Percentiles rank a stretch among this genome's conserved stretches.
These are phyloP conservation scores for Camelina laxa DNA, from an alignment of 345 rosid genomes.

Conservation along the genomic window DNA sequence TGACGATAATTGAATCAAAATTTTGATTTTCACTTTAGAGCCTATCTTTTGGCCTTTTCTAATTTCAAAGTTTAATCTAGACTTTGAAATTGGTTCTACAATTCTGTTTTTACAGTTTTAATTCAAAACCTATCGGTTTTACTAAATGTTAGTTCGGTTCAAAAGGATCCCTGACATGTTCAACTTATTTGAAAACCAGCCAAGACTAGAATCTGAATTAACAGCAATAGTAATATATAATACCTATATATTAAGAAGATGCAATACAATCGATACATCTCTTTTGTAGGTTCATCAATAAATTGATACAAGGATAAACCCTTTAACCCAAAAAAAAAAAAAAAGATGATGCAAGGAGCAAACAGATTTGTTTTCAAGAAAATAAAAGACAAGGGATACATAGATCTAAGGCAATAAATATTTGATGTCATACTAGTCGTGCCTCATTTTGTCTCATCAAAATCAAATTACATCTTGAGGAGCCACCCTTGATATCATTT, in stretches of 20 bases:
- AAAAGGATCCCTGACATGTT: neutral
- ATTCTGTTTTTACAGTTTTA: too few species aligned
- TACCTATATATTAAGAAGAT: neutral
- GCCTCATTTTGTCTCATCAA: conserved; percentile 46
- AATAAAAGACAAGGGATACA: conserved; percentile 14
- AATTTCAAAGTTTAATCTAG: too few species aligned
- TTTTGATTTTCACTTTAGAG: conserved; percentile 1
- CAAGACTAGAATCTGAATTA: neutral
- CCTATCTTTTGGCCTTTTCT: neutral
- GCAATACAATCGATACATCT: neutral
- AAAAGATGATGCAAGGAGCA: neutral
- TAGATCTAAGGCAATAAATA: conserved; percentile 40
- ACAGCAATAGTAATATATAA: neutral
- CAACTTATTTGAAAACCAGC: neutral
- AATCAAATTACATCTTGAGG: conserved; percentile 35
- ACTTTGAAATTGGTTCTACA: neutral
- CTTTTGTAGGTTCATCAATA: conserved; percentile 8
- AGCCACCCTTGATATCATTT: conserved; percentile 34
- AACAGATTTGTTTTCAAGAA: conserved; percentile 1
- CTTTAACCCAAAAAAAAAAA: too few species aligned
- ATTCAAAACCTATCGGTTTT: too few species aligned
- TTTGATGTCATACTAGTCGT: conserved; percentile 38
- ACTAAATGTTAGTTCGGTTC: neutral
- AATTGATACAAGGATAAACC: neutral
- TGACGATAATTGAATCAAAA: neutral